Percentiles rank a stretch among this genome's conserved stretches.
phyloP scores from a whole-genome alignment of 2,329 filamentous ascomycete genomes.

The Aspergillus sp. region DNA sequence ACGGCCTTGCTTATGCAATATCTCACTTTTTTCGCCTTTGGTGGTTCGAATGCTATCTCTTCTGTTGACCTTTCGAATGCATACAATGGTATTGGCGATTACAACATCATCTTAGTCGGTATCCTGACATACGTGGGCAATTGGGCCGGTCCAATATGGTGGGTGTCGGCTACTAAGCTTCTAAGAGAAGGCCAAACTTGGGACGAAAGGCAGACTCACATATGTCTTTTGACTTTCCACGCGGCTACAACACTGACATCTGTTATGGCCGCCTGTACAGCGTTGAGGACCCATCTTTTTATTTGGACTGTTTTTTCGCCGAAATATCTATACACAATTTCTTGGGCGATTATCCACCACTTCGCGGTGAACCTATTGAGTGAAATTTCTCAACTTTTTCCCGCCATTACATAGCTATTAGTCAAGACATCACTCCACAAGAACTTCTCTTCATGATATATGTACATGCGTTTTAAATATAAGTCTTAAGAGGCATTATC shows the following conservation, averaged over 20 bases:
- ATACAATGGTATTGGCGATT: constrained; percentile 85
- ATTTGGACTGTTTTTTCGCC: constrained; percentile 99
- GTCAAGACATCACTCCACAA: neutral
- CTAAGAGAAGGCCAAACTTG: constrained; percentile 21
- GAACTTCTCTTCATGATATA: neutral
- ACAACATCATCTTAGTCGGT: constrained; percentile 79
- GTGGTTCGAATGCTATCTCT: constrained; percentile 91
- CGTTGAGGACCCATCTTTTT: constrained; percentile 83
- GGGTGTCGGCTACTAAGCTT: constrained; percentile 62
- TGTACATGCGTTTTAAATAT: neutral
- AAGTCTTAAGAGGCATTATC: neutral
- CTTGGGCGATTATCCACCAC: constrained; percentile 84
- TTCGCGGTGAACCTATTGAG: constrained; percentile 68
- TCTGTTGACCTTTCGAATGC: constrained; percentile 92
- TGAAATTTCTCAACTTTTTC: constrained; percentile 29
- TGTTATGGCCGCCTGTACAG: constrained; percentile 86
- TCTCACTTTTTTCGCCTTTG: constrained; percentile 83
- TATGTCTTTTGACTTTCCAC: constrained; percentile 69
- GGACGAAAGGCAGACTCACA: constrained; percentile 47
- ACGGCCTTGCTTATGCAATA: constrained; percentile 76
- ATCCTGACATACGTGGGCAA: constrained; percentile 83
- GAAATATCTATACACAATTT: constrained; percentile 90
- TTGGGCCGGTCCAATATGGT: constrained; percentile 90
- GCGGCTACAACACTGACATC: constrained; percentile 63
- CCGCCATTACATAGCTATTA: neutral